Evolutionary conservation across 495 filamentous ascomycete species (phyloP).

Genomic region (Thermochaetoides thermophila): DNA sequence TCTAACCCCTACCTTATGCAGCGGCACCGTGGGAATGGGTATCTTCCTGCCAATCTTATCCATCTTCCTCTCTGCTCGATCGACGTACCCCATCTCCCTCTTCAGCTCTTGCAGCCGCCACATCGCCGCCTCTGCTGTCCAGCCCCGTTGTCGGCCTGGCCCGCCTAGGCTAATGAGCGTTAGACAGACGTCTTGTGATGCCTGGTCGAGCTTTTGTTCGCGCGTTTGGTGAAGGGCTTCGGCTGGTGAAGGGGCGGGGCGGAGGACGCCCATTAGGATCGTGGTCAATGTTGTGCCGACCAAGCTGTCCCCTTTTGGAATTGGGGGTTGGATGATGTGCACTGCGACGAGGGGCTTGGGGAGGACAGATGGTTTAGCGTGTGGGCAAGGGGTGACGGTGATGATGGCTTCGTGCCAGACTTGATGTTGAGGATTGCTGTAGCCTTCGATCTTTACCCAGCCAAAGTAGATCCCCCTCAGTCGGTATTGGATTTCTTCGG

Average conservation of each 20-base stretch:
- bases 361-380: slow-evolving; percentile 23
- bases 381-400: slow-evolving; percentile 30
- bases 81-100: slow-evolving; percentile 18
- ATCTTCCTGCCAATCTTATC: slow-evolving; percentile 18
- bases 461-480: slow-evolving; percentile 48
- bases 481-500: slow-evolving; percentile 31
- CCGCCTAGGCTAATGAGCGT: slow-evolving; percentile 36
- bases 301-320: slow-evolving; percentile 11
- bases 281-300: slow-evolving; percentile 29
- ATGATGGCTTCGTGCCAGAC: slow-evolving; percentile 42
- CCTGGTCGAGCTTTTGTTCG: slow-evolving; percentile 18
- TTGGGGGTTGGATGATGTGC: slow-evolving; percentile 33
- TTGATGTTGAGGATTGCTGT: background rate
- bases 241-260: slow-evolving; percentile 18
- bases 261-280: slow-evolving; percentile 42
- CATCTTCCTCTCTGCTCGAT: slow-evolving; percentile 25
- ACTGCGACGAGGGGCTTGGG: slow-evolving; percentile 24
- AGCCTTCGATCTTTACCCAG: slow-evolving; percentile 32
- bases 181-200: slow-evolving; percentile 34
- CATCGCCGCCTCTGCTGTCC: slow-evolving; percentile 11
- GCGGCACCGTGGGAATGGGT: slow-evolving; percentile 29
- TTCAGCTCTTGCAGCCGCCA: slow-evolving; percentile 14
- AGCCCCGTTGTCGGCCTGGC: no score
- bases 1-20: slow-evolving; percentile 42
- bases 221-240: no score